Conservation (phyloP, 148 eudicot genomes). For the Simmondsia chinensis region DNA sequence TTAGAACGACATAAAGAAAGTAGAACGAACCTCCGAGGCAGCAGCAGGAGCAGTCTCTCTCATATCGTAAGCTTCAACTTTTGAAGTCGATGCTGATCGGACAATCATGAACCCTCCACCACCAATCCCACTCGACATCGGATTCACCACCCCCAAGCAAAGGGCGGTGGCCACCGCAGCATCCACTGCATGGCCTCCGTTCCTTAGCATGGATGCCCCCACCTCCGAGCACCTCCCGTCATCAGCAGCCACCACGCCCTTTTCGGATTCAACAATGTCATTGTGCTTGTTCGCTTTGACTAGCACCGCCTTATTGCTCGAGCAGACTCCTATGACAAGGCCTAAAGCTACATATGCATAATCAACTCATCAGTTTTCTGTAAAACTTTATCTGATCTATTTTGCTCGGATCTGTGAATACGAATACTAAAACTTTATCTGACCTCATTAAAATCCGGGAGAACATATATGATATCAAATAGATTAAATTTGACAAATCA, state of each 20-base stretch:
- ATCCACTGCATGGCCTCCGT: slow-evolving; percentile 90
- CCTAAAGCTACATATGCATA: slow-evolving; percentile 30
- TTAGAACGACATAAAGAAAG: background rate
- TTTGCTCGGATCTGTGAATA: no score
- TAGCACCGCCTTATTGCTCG: slow-evolving; percentile 11
- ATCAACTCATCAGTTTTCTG: no score
- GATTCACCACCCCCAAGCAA: slow-evolving; percentile 78
- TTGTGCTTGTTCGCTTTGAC: slow-evolving; percentile 2
- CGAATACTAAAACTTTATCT: no score
- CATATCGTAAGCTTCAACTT: slow-evolving; percentile 60
- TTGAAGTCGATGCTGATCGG: slow-evolving; percentile 39
- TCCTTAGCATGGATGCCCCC: slow-evolving; percentile 53
- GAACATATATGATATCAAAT: no score
- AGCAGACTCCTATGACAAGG: slow-evolving; percentile 21
- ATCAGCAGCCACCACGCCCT: slow-evolving; percentile 91
- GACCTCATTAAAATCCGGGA: no score
- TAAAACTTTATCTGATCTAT: no score
- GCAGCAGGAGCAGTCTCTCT: slow-evolving; percentile 90
- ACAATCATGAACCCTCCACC: slow-evolving; percentile 97
- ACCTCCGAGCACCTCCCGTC: slow-evolving; percentile 85
- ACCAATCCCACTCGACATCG: slow-evolving; percentile 86
- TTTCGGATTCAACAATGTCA: slow-evolving; percentile 43
- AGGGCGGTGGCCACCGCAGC: slow-evolving; percentile 89
- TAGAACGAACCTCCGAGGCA: slow-evolving; percentile 58
- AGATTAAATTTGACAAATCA: no score